Conservation (phyloP, 345 rosid species). For the Garcia nutans region DNA sequence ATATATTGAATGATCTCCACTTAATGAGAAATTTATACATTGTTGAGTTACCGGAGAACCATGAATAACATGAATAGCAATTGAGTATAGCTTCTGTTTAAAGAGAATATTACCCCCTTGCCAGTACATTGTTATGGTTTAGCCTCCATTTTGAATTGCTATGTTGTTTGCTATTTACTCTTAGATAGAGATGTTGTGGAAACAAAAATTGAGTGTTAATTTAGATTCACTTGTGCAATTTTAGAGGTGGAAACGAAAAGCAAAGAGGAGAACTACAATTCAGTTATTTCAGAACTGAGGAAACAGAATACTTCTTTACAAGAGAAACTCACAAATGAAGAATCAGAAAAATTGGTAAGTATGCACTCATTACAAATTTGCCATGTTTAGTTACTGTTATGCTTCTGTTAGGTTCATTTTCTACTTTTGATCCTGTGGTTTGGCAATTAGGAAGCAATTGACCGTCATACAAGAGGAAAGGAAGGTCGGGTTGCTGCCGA, state of each 20-base stretch:
- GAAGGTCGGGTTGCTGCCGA: slow-evolving; percentile 65
- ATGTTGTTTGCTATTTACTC: background rate
- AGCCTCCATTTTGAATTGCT: slow-evolving; percentile 3
- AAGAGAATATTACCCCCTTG: background rate
- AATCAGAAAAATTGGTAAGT: slow-evolving; percentile 66
- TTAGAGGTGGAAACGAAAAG: slow-evolving; percentile 59
- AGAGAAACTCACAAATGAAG: slow-evolving; percentile 57
- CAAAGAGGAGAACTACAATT: slow-evolving; percentile 47
- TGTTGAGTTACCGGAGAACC: background rate
- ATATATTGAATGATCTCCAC: background rate
- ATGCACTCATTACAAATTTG: background rate
- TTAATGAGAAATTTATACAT: background rate
- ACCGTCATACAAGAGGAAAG: slow-evolving; percentile 54
- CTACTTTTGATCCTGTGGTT: slow-evolving; percentile 9
- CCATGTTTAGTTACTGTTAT: background rate
- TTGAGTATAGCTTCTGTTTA: background rate
- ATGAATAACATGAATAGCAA: background rate
- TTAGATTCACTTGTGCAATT: slow-evolving; percentile 15
- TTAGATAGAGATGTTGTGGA: background rate
- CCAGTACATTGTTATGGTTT: background rate
- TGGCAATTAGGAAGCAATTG: slow-evolving; percentile 59
- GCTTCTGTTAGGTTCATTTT: background rate
- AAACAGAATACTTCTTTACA: slow-evolving; percentile 46
- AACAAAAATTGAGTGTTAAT: slow-evolving; percentile 2
- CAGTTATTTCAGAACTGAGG: slow-evolving; percentile 45